Evolutionary conservation across 1,139 yeast species (phyloP).

Genomic region (Yamadazyma dushanensis): DNA sequence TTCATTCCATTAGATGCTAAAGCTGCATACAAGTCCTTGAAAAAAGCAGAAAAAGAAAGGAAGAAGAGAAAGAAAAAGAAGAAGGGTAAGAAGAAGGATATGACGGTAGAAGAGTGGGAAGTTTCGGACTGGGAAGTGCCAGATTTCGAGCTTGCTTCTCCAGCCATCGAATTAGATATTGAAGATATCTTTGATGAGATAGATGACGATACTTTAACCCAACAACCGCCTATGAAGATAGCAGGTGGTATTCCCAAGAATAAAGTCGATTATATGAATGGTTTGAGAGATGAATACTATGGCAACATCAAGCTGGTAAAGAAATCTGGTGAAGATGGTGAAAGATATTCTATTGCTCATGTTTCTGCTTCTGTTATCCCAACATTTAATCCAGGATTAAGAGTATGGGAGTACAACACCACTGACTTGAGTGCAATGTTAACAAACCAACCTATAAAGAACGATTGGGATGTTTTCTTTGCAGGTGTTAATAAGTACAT

Average conservation of each 20-base stretch:
- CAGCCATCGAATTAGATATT: constrained; percentile 9
- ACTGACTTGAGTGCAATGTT: constrained; percentile 40
- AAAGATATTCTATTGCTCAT: constrained; percentile 68
- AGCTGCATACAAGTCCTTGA: constrained; percentile 60
- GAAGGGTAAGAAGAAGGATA: constrained; percentile 9
- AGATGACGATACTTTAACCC: constrained; percentile 17
- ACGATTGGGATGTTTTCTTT: constrained; percentile 60
- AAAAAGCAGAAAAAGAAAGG: constrained; percentile 17
- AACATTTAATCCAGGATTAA: constrained; percentile 77
- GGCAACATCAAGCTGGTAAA: constrained; percentile 44
- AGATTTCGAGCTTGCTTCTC: too few species aligned
- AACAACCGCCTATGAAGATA: constrained; percentile 25
- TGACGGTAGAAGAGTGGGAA: constrained; percentile 2
- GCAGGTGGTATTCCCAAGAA: constrained; percentile 65
- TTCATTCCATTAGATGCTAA: constrained; percentile 74
- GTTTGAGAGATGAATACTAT: constrained; percentile 52
- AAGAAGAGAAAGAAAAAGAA: constrained; percentile 12
- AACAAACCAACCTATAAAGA: constrained; percentile 18
- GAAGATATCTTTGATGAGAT: constrained; percentile 15
- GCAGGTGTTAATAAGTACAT: constrained; percentile 38
- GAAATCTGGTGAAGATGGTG: constrained; percentile 47
- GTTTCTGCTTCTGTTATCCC: constrained; percentile 80
- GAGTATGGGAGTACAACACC: constrained; percentile 84
- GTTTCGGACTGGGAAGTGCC: constrained; percentile 10
- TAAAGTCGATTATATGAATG: constrained; percentile 62